Evolutionary conservation across 495 filamentous ascomycete genomes (phyloP).

Genomic region (Aspergillus bridgeri): DNA sequence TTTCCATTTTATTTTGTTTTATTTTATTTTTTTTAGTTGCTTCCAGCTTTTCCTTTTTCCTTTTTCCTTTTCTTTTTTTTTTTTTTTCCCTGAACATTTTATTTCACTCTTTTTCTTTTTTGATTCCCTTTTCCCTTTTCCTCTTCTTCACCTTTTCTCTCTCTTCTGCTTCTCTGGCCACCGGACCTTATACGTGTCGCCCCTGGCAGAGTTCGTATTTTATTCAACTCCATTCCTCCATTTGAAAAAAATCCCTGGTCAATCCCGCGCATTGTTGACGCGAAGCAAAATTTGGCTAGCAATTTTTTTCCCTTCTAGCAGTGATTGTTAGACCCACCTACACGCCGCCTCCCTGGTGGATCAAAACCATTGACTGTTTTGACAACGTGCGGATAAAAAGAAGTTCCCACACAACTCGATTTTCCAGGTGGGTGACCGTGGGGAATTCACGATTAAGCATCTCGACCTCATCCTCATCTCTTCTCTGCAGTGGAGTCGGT

Average conservation of each 20-base stretch:
- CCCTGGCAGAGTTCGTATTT: slow-evolving; percentile 22
- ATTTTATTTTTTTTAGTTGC: slow-evolving; percentile 21
- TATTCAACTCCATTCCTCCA: slow-evolving; percentile 18
- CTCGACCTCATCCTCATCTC: slow-evolving; percentile 29
- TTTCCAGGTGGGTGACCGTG: slow-evolving; percentile 46
- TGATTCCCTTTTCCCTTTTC: slow-evolving; percentile 15
- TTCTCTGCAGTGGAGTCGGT: slow-evolving; percentile 30
- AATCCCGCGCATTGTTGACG: slow-evolving; percentile 39
- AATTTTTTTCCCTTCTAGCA: slow-evolving; percentile 31
- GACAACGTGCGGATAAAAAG: slow-evolving; percentile 49
- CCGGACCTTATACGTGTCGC: slow-evolving; percentile 28
- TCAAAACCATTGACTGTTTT: slow-evolving; percentile 42
- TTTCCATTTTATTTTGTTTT: slow-evolving; percentile 22
- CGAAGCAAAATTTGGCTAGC: slow-evolving; percentile 34
- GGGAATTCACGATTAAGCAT: slow-evolving; percentile 47
- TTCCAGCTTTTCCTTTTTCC: slow-evolving; percentile 10
- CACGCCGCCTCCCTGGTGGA: slow-evolving; percentile 46
- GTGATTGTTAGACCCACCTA: slow-evolving; percentile 45
- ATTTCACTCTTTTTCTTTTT: slow-evolving; percentile 17
- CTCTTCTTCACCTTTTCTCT: slow-evolving; percentile 18
- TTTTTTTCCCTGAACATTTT: slow-evolving; percentile 20
- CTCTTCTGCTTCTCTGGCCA: slow-evolving; percentile 20
- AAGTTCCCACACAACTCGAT: slow-evolving; percentile 41
- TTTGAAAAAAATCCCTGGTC: slow-evolving; percentile 24
- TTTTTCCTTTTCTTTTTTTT: slow-evolving; percentile 18